Evolutionary conservation across 148 eudicot genomes (phyloP).

Genomic region (Rhododendron molle): DNA sequence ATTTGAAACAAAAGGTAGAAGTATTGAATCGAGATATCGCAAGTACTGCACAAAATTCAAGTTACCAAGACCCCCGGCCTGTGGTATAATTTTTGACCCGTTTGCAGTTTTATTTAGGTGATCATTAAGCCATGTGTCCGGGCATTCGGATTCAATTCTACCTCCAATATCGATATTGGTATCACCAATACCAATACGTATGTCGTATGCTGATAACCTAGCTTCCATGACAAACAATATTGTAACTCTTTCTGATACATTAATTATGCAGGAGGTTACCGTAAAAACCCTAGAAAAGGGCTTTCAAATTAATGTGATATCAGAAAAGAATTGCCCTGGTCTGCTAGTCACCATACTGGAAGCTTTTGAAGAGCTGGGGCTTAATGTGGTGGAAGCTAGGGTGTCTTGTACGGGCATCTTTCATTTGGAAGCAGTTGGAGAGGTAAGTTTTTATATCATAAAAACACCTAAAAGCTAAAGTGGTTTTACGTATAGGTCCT

Average conservation of each 20-base stretch:
- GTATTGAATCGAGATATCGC: constrained; percentile 53
- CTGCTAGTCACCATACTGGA: constrained; percentile 54
- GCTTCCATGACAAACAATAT: too few species aligned
- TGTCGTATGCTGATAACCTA: too few species aligned
- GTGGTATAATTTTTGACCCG: constrained; percentile 25
- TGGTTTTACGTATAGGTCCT: neutral
- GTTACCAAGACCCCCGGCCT: constrained; percentile 39
- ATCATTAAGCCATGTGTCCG: neutral
- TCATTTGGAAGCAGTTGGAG: constrained; percentile 63
- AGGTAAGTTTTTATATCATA: constrained; percentile 28
- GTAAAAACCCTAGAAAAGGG: constrained; percentile 80
- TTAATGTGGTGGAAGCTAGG: constrained; percentile 66
- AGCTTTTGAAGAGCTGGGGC: constrained; percentile 76
- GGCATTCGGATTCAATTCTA: neutral
- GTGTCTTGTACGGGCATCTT: constrained; percentile 66
- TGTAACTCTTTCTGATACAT: neutral
- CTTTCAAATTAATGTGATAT: constrained; percentile 51
- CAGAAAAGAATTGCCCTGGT: constrained; percentile 54
- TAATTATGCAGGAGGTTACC: constrained; percentile 38
- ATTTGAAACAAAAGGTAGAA: constrained; percentile 75
- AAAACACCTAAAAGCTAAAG: neutral
- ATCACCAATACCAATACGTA: neutral
- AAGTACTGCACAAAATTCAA: constrained; percentile 39
- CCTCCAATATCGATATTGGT: neutral
- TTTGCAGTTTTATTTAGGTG: neutral